Conservation (phyloP, 225 moss, liverwort and hornwort species). For the Asterella californica region DNA sequence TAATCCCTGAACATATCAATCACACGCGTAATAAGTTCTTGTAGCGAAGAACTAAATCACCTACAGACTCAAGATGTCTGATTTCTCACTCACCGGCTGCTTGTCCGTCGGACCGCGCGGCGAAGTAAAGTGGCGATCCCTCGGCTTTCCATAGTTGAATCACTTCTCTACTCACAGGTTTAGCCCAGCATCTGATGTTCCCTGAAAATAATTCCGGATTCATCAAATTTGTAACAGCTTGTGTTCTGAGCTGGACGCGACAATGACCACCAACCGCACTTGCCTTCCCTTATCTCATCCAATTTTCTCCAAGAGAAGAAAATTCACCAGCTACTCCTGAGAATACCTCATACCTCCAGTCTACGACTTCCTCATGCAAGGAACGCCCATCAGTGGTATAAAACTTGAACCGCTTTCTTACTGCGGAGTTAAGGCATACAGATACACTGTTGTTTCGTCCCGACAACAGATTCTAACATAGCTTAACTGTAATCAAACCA, state of each 20-base stretch:
- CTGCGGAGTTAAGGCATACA: no score
- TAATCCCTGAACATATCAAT: conserved; percentile 16
- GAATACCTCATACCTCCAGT: no score
- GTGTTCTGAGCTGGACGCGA: background rate
- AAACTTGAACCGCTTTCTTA: no score
- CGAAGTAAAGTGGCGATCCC: conserved; percentile 20
- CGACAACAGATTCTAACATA: background rate
- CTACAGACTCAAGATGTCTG: background rate
- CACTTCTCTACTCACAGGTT: background rate
- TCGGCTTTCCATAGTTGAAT: conserved; percentile 31
- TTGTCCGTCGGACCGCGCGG: conserved; percentile 8
- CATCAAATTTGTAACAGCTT: background rate
- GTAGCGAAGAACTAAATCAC: background rate
- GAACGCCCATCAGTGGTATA: no score
- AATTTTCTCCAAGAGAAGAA: background rate
- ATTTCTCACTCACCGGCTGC: conserved; percentile 23
- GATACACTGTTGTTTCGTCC: background rate
- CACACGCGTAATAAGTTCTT: no score
- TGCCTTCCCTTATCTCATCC: background rate
- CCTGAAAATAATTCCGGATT: background rate
- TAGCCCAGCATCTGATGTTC: background rate
- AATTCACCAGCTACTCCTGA: no score
- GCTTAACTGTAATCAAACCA: background rate
- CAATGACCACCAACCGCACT: background rate
- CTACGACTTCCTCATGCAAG: no score